Evolutionary conservation across 139 green algal species (phyloP).

Genomic region (Gonium pectorale): DNA sequence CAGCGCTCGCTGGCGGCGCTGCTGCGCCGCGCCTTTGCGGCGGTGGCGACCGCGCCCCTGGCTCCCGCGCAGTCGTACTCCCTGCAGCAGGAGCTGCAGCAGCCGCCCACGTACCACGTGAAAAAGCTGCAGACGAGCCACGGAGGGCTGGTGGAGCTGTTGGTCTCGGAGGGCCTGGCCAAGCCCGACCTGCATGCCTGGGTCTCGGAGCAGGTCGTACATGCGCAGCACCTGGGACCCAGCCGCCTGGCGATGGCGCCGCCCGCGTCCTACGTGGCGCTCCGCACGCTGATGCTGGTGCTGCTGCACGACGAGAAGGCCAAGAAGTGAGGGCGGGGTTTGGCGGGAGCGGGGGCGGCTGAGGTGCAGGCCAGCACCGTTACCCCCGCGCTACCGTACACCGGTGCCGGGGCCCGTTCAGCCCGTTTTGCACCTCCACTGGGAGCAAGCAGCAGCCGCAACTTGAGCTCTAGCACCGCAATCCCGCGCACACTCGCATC

Average conservation of each 20-base stretch:
- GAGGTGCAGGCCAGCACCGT: no score
- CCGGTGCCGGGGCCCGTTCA: no score
- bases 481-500: no score
- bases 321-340: neutral
- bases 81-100: slow-evolving; percentile 2
- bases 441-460: no score
- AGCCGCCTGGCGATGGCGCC: slow-evolving; percentile 15
- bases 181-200: neutral
- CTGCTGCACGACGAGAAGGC: neutral
- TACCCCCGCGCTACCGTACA: no score
- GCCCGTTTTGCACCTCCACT: no score
- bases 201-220: neutral
- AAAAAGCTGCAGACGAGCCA: neutral
- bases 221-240: neutral
- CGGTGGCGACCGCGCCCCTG: neutral
- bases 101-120: neutral
- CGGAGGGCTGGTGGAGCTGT: slow-evolving; percentile 16
- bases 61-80: neutral
- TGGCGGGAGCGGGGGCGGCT: neutral
- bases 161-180: neutral
- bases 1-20: neutral
- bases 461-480: no score
- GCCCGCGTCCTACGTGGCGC: slow-evolving; percentile 8
- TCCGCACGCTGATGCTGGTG: slow-evolving; percentile 10
- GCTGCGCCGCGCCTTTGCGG: neutral